Evolutionary conservation across 2,329 filamentous ascomycete species (phyloP).

Genomic region (Aphanocladium album): DNA sequence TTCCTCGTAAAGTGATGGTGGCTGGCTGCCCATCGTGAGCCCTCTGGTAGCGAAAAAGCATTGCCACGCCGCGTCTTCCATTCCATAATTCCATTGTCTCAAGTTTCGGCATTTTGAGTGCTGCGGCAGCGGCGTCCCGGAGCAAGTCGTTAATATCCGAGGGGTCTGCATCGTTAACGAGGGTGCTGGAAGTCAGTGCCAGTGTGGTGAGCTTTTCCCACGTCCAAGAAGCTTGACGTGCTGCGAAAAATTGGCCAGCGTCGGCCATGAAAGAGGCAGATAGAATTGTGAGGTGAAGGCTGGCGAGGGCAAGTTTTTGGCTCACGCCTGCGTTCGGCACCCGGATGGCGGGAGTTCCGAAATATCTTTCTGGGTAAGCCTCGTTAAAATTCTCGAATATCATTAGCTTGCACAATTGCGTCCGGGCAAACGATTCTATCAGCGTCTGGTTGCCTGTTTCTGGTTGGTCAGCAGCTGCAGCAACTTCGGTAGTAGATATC

Average conservation of each 20-base stretch:
- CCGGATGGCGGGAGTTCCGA: conserved; percentile 12
- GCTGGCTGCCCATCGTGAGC: conserved; percentile 16
- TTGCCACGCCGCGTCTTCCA: conserved; percentile 21
- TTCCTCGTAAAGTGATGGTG: conserved; percentile 22
- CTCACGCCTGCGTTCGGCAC: conserved; percentile 21
- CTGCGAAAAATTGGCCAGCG: conserved; percentile 27
- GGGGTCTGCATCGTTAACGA: conserved; percentile 18
- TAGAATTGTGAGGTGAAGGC: conserved; percentile 24
- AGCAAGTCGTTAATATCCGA: conserved; percentile 23
- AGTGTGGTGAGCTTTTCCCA: conserved; percentile 28
- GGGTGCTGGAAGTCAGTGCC: conserved; percentile 26
- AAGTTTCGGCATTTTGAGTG: conserved; percentile 25
- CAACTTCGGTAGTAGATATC: conserved; percentile 6
- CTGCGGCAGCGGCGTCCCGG: conserved; percentile 21
- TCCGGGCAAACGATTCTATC: conserved; percentile 23
- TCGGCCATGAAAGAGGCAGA: conserved; percentile 29
- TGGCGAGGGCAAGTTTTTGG: conserved; percentile 25
- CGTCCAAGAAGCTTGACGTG: conserved; percentile 19
- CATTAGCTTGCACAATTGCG: conserved; percentile 24
- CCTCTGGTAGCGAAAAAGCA: conserved; percentile 21
- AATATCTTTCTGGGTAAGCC: conserved; percentile 21
- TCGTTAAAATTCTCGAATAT: conserved; percentile 33
- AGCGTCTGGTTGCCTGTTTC: conserved; percentile 16
- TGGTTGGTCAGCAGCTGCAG: conserved; percentile 17
- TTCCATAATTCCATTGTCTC: conserved; percentile 30